Evolutionary conservation across 495 filamentous ascomycete species (phyloP), one percentile per base, ranked within the genome.

Genomic region (Aspergillus bridgeri): DNA sequence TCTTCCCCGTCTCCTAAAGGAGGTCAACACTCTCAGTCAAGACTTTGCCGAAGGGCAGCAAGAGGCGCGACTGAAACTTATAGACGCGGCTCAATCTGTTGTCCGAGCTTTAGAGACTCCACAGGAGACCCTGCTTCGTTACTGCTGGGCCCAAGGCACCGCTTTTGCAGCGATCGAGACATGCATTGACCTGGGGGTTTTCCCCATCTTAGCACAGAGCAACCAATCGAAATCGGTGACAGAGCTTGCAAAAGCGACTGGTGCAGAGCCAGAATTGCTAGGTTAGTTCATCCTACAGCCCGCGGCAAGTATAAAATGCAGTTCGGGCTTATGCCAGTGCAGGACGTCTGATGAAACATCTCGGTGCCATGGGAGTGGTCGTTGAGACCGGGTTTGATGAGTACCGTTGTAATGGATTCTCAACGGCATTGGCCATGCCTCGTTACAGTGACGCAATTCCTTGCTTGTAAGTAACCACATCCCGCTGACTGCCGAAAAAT

Each of bases 311-410:
- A 6, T 19, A 24, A 15, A 33, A 19, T 50, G 6, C 23, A 19
- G 23, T 17, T 5, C 25, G n/a, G 4, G 33, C 23, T 24, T 27
- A 48, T 52, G 9, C 15, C 27, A 13, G 3, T 3, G 8, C 17
- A 71, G 67, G 66, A 44, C 74, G 75, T 6, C 61, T 81, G 25
- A 60, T 83, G 54, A 75, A 74, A 56, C 80, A 84, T 48, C 57
- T 83, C 0, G 72, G 70, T 11, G 75, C 81, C 49, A 79, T 81
- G 75, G 77, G 75, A 6, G 67, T 78, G 42, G 68, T 85, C 43
- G 43, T 48, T 6, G 75, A 83, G 58, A 75, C 69, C 15, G 75
- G 70, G 1, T 49, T 61, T 3, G 69, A 81, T 56, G 69, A 71
- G 20, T 84, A 83, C 61, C 60, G 60, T 2, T 67, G 69, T 0